Evolutionary conservation across 2,329 filamentous ascomycete genomes (phyloP), one percentile per base, ranked within the genome.

Genomic region (Penicillium vulpinum): DNA sequence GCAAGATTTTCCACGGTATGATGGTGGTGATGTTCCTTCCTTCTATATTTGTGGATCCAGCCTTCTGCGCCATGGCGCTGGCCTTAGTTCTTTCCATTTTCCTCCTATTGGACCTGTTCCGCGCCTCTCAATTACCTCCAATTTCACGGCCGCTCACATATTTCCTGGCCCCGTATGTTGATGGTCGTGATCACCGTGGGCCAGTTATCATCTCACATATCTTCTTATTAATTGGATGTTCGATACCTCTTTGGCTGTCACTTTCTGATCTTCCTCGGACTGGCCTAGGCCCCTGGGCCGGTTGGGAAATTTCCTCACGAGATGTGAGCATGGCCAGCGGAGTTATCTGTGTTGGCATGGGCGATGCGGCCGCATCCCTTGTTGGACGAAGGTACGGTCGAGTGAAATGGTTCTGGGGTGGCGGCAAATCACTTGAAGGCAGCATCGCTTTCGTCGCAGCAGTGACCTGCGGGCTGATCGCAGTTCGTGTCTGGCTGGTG

Each of bases 1-100:
- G 94, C 49, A 99, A 99, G 75, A 90, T 97, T 24, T 99, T 99
- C 73, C 94, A 99, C 74, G 95, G 95, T 65, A 96, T 93, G 83
- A 97, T 97, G 89, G 93, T 97, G 8, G 86, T 87, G 54, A 97
- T 99, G 91, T 88, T 99, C 54, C 81, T 97, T 2, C 92, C 94
- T 0, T 86, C 90, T 1, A 90, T 88, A 2, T 97, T 87, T 70
- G 78, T 97, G 61, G 94, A 99, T 72, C 93, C 94, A 0, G 82
- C 88, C 39, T 97, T 91, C 73, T 87, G 88, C 48, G 85, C 89
- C 1, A 80, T 99, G 13, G 91, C 92, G 0, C 81, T 97, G n/a
- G 81, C 83, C 0, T 78, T 97, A 31, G 85, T 92, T 26, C 83
- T 99, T 35, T 87, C 89, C 4, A 81, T 95, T 51, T 99, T 99